Conservation (phyloP, 306 rosid species). For the Dalbergia cochinchinensis region DNA sequence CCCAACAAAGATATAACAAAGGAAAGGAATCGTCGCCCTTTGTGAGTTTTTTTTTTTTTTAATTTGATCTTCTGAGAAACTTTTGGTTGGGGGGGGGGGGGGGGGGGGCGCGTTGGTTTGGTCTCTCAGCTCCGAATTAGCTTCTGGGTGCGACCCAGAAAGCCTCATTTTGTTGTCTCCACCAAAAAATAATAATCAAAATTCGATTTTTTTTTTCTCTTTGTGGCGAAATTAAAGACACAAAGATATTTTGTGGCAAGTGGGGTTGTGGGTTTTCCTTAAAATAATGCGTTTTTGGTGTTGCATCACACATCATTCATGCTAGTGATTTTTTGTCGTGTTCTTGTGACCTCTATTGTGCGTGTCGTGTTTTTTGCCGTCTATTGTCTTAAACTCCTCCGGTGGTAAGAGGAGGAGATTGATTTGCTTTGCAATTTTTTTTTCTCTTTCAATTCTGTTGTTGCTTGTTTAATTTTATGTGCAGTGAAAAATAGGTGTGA, state of each 20-base stretch:
- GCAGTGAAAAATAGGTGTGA: constrained; percentile 30
- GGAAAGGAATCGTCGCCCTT: background rate
- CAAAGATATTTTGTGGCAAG: constrained; percentile 59
- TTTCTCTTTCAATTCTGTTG: constrained; percentile 14
- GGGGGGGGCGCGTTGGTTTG: constrained; percentile 25
- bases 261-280: constrained; percentile 24
- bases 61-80: constrained; percentile 15
- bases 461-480: constrained; percentile 1
- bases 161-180: constrained; percentile 30
- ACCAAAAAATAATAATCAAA: constrained; percentile 23
- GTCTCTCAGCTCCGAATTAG: constrained; percentile 12
- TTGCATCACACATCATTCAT: constrained; percentile 29
- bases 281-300: constrained; percentile 37
- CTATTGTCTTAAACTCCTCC: constrained; percentile 38
- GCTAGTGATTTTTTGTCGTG: constrained; percentile 45
- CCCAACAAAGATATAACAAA: background rate
- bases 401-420: constrained; percentile 16
- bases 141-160: constrained; percentile 42
- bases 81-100: background rate
- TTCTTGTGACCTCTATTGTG: constrained; percentile 37
- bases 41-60: background rate
- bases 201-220: constrained; percentile 34
- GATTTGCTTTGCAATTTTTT: constrained; percentile 31
- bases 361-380: constrained; percentile 52
- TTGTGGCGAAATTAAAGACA: background rate